Evolutionary conservation across 176 grass and related monocot species (phyloP), one percentile per base, ranked within the genome.

Genomic region (Melocanna baccifera): DNA sequence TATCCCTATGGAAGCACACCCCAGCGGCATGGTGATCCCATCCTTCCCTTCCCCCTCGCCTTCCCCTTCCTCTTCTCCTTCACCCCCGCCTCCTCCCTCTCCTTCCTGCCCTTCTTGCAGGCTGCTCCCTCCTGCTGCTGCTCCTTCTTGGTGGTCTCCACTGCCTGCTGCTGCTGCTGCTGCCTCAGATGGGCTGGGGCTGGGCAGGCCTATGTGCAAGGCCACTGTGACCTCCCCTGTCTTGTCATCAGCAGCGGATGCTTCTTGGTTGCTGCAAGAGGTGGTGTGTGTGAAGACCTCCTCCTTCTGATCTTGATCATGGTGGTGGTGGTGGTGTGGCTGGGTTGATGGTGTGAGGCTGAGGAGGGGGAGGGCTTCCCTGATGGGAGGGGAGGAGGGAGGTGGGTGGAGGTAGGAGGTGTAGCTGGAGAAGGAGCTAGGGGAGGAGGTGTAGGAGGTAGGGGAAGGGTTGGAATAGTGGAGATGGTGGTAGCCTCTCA

Each of bases 201-300:
- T 90, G 34, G 93, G 93, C 18, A 95, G 93, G 50, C 93, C 93
- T 47, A 95, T 95, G 80, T 95, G 90, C 66, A 95, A 63, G 62
- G 90, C 88, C 37, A 95, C 93, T 8, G 90, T 94, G 77, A 94
- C 90, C 62, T 81, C 87, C 6, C 67, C 90, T 51, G 64, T 86
- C 23, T 85, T 67, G 70, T 89, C 83, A 12, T 29, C 61, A 28
- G 19, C 42, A 2, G 43, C 37, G 3, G 50, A 29, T 25, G 75
- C 57, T 30, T 50, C 32, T 0, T 67, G 57, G 74, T 76, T 22
- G 51, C 50, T 76, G 71, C 62, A 69, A 59, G 61, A 20, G 12
- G 74, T 3, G 29, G 86, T 26, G 70, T 30, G 61, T 32, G 62
- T 3, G 26, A 7, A 5, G 13, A 20, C 10, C 20, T 36, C 20